Evolutionary conservation across 805 yeast species (phyloP).

Genomic region (Lachancea cidri): DNA sequence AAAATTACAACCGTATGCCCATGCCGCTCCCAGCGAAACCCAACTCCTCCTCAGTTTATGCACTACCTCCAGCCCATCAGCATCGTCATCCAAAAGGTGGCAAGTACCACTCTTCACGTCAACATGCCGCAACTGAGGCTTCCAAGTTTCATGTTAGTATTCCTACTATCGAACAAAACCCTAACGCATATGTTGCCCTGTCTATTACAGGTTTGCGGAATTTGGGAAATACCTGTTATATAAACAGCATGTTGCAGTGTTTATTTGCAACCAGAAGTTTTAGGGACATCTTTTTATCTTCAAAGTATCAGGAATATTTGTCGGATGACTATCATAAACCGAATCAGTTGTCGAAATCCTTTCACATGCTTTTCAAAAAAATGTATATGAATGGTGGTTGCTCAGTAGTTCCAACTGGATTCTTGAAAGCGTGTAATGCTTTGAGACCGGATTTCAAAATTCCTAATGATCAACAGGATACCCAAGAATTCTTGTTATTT

Average conservation of each 20-base stretch:
- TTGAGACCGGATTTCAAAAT: slow-evolving; percentile 64
- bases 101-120: not conserved
- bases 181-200: slow-evolving; percentile 37
- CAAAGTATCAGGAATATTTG: slow-evolving; percentile 40
- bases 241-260: slow-evolving; percentile 69
- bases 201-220: slow-evolving; percentile 60
- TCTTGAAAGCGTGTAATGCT: slow-evolving; percentile 45
- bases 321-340: slow-evolving; percentile 28
- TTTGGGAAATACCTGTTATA: slow-evolving; percentile 70
- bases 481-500: slow-evolving; percentile 69
- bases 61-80: not conserved
- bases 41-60: slow-evolving; percentile 3
- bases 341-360: slow-evolving; percentile 42
- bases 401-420: slow-evolving; percentile 60
- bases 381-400: slow-evolving; percentile 56
- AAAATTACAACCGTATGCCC: slow-evolving; percentile 2
- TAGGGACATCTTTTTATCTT: slow-evolving; percentile 43
- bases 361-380: slow-evolving; percentile 50
- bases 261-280: slow-evolving; percentile 51
- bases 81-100: not conserved
- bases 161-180: slow-evolving; percentile 36
- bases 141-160: slow-evolving; percentile 11
- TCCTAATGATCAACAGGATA: slow-evolving; percentile 76
- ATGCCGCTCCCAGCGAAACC: slow-evolving; percentile 9
- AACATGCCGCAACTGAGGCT: not conserved